Evolutionary conservation across 1,284 basidiomycete genomes (phyloP), one percentile per base, ranked within the genome.

Genomic region (Malassezia caprae): DNA sequence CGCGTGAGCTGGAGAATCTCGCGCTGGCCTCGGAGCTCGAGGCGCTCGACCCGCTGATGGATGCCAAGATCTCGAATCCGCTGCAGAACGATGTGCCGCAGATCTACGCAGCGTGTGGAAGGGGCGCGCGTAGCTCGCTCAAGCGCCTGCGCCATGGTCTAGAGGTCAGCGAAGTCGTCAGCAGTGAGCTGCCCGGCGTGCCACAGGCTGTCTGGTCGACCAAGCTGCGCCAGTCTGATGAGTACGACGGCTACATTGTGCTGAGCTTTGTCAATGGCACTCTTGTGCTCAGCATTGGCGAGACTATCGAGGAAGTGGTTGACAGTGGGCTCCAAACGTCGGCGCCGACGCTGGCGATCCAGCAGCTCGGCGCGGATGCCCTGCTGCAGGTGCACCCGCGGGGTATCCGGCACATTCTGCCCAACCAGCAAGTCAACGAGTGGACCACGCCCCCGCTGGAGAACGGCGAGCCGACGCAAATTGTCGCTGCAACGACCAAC

Each of bases 181-280:
- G 67, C 55, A 70, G 67, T n/a, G 70, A 74, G 24, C 43, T 74
- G 42, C 72, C 72, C 1, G 72, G 72, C 48, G 65, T 73, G 11
- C 72, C 72, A 13, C 66, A 62, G 37, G 67, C 69, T 8, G 64
- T 74, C 0, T 74, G 72, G 72, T 63, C 72, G 10, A 73, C 70
- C 21, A 64, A 63, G 51, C 63, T 74, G 48, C 61, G 63, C 26
- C 55, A 53, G 15, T 51, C 42, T 4, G 72, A 73, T 51, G 63
- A 65, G 48, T 62, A 63, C 52, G 70, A 74, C 54, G 63, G 67
- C 28, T 74, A 73, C 59, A 74, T 74, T 58, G 64, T 74, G 32
- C 64, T 74, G 47, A 69, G 67, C 52, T 74, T 74, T 44, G 67
- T 74, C 46, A 74, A 74, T 49, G 72, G 70, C 13, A 74, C 72